A percentile compares a stretch with the other conserved stretches of the same genome.
Conservation (phyloP, 2,329 filamentous ascomycete genomes). For the Didymella sp. region DNA sequence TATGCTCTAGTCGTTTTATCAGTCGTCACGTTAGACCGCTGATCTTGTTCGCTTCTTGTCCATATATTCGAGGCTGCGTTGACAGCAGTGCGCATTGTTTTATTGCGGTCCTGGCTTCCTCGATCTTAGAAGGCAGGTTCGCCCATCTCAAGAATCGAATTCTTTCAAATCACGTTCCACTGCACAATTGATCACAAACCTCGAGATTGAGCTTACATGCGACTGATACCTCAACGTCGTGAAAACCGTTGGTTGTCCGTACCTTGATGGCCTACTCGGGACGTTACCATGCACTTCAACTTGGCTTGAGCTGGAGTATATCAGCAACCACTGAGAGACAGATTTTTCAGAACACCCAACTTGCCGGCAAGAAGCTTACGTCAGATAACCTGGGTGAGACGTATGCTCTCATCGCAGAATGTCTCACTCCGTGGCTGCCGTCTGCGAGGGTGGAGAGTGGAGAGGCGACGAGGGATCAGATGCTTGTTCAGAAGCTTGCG, state of each 20-base stretch:
- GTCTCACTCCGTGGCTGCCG: conserved; percentile 29
- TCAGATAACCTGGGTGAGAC: conserved; percentile 3
- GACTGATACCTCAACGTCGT: neutral
- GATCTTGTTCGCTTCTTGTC: conserved; percentile 15
- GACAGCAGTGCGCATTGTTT: conserved; percentile 4
- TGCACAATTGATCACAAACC: neutral
- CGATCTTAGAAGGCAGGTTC: conserved; percentile 1
- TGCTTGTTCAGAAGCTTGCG: conserved; percentile 35
- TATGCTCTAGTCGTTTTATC: conserved; percentile 3
- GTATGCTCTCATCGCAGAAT: neutral
- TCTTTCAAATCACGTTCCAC: neutral
- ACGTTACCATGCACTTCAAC: neutral
- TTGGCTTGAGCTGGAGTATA: neutral
- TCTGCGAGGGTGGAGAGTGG: conserved; percentile 9
- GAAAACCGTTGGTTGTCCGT: neutral
- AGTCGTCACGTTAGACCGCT: neutral
- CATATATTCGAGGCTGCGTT: conserved; percentile 11
- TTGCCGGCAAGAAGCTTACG: too few species aligned
- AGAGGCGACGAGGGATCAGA: conserved; percentile 24
- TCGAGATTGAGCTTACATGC: too few species aligned
- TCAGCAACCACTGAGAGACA: too few species aligned
- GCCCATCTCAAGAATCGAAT: conserved; percentile 14
- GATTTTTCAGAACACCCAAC: too few species aligned
- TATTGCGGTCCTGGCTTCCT: neutral
- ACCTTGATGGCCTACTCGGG: conserved; percentile 15